Base-by-base conservation (phyloP, 441 rosid species). In the Corymbia citriodora region DNA sequence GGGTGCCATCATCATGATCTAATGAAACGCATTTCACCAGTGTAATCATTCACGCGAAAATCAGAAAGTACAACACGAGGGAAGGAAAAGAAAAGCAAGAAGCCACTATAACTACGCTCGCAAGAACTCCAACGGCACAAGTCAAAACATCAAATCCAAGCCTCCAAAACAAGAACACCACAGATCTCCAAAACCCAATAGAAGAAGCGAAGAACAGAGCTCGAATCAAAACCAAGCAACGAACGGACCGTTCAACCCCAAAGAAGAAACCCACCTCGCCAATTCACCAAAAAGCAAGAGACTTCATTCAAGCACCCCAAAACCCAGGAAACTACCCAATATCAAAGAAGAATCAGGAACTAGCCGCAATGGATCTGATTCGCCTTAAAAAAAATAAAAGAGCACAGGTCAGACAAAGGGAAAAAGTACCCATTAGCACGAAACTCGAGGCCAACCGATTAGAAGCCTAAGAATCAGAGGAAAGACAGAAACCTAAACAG, bases 321-420 rank as follows among this genome's bases (percentile, higher is more conserved):
- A 55, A 54, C 82, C 82, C 88, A 11, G 74, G 81, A 90, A 88
- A 88, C 48, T 40, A 90, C 89, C 88, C 72, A 87, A 54, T 52
- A 90, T 90, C 57, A 90, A 87, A 33, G 90, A 83, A 81, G n/a
- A 68, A 57, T 55, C 55, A 88, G 79, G 90, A 91, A 89, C 85
- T 68, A 89, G 91, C 87, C 48, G 70, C 63, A 88, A 92, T 72
- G 90, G 95, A 94, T 95, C 95, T 89, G 94, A 93, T 92, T 89
- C 87, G 91, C 55, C 85, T 45, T 8, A 90, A 83, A 45, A 61
- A 63, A 14, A 63, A 14, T 8, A 63, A 55, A 88, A 21, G 16
- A 27, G 23, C 85, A 88, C 88, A 70, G 23, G 48, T 87, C 65
- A 49, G 89, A 52, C 63, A 72, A 57, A 65, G 45, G 91, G 88